Evolutionary conservation across 805 yeast species (phyloP), one percentile per base, ranked within the genome.

Genomic region (Ogataea wickerhamii): DNA sequence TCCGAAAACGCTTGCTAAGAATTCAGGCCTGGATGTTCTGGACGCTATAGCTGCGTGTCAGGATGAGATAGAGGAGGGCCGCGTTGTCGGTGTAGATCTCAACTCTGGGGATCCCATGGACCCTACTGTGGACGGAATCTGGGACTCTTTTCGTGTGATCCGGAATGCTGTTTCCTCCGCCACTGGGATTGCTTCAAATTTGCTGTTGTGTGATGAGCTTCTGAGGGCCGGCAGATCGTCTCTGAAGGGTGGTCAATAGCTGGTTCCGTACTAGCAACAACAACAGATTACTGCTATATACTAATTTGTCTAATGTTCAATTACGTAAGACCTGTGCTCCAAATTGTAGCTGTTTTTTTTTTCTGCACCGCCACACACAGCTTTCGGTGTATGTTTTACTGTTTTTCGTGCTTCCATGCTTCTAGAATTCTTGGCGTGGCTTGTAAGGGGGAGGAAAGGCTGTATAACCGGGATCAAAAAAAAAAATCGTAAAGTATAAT

Each of bases 151-250:
- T 69, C 73, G 98, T 49, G 98, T 93, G 27, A 68, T 93, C 43
- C 80, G 98, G 68, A 93, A 93, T 61, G 95, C 96, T 7, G 71
- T 93, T 37, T 79, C 88, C 35, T 81, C 95, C 32, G 96, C 98
- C 26, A 83, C 94, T 1, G 95, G 96, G 37, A 93, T 93, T 55
- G 91, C 98, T 1, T 81, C 93, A 47, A 93, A 93, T 60, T 68
- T 93, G 54, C 73, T 93, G 49, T 71, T 93, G 46, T 93, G 98
- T 70, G 99, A 93, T 67, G 98, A 93, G 67, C 73, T 93, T 49
- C 74, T 93, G 57, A 88, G 91, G 68, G 99, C 99, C 2, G 99
- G 99, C 34, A 78, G 95, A 53, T 87, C 96, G 11, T 85, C 96
- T 8, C 71, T 88, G 67, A 89, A 64, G 79, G 80, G 49, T 27